Evolutionary conservation across 169 alveolate species (phyloP), one percentile per base, ranked within the genome.

Genomic region (Miamiensis avidus): DNA sequence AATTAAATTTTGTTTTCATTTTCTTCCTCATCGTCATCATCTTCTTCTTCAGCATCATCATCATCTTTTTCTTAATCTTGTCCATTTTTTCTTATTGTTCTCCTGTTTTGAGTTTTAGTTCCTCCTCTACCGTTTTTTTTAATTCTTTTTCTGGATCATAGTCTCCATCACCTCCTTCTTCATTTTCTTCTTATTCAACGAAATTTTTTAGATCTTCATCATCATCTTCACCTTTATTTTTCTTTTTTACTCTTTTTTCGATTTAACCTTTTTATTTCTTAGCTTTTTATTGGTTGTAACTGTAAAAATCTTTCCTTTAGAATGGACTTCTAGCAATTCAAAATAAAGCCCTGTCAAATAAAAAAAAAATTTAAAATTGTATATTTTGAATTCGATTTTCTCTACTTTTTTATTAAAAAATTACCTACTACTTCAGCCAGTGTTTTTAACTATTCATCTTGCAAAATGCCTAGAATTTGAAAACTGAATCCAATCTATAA

Each of bases 301-400:
- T 1, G 94, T 91, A 25, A 92, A 89, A 0, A 85, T 91, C 74
- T 90, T 94, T n/a, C 97, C 97, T 78, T 91, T 78, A 11, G 94
- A 89, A 83, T 90, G 89, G 25, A 82, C 86, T 82, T 94, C 97
- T 34, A 94, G 89, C 84, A 91, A 76, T 75, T 86, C 90, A 86
- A 64, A 86, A 76, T 32, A 82, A n/a, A 74, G 31, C 0, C 82
- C 72, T 82, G 81, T 76, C 31, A 29, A 88, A 25, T 76, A 49
- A 49, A 49, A 11, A 49, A 49, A 49, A 49, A 49, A 49, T 11
- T 11, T n/a, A n/a, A n/a, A n/a, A n/a, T n/a, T 11, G 20, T 11
- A 49, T 11, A 49, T 49, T 11, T 49, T 49, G 69, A 49, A 49
- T 20, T 11, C 20, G 4, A 49, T 11, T 49, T 49, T 49, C 4